Evolutionary conservation across 148 eudicot genomes (phyloP).

Genomic region (Pouteria glomerata): DNA sequence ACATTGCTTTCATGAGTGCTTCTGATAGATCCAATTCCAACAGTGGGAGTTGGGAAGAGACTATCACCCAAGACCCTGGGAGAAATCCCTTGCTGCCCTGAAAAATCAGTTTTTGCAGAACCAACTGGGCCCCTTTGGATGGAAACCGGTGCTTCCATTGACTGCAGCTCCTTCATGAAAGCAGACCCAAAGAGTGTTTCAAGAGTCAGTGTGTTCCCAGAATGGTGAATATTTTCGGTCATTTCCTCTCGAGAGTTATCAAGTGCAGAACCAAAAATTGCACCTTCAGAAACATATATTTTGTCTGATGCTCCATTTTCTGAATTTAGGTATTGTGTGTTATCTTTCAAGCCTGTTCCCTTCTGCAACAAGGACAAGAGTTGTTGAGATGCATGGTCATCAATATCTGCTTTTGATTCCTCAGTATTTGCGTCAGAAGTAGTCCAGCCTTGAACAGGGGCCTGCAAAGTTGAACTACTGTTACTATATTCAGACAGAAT

Average conservation of each 20-base stretch:
- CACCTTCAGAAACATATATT: constrained; percentile 17
- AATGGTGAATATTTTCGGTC: constrained; percentile 20
- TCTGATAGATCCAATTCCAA: constrained; percentile 28
- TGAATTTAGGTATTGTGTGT: constrained; percentile 6
- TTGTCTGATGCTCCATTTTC: constrained; percentile 30
- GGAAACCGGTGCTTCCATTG: constrained; percentile 67
- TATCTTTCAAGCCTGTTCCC: constrained; percentile 33
- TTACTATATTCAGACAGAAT: constrained; percentile 64
- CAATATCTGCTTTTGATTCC: constrained; percentile 32
- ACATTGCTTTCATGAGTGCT: constrained; percentile 19
- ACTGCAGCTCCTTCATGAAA: constrained; percentile 89
- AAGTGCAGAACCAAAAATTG: constrained; percentile 12
- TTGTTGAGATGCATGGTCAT: constrained; percentile 65
- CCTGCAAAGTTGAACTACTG: constrained; percentile 29
- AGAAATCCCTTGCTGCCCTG: constrained; percentile 22
- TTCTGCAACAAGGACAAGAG: constrained; percentile 79
- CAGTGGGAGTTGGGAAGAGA: constrained; percentile 14
- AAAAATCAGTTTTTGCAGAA: constrained; percentile 32
- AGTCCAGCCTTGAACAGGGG: constrained; percentile 21
- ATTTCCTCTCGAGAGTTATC: constrained; percentile 29
- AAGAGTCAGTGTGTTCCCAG: constrained; percentile 54
- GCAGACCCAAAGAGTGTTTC: constrained; percentile 86
- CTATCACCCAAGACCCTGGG: constrained; percentile 20
- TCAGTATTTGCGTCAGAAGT: constrained; percentile 24
- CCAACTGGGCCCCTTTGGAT: constrained; percentile 46